Conservation (phyloP, 2,329 filamentous ascomycete species). For the Aspergillus sp. region DNA sequence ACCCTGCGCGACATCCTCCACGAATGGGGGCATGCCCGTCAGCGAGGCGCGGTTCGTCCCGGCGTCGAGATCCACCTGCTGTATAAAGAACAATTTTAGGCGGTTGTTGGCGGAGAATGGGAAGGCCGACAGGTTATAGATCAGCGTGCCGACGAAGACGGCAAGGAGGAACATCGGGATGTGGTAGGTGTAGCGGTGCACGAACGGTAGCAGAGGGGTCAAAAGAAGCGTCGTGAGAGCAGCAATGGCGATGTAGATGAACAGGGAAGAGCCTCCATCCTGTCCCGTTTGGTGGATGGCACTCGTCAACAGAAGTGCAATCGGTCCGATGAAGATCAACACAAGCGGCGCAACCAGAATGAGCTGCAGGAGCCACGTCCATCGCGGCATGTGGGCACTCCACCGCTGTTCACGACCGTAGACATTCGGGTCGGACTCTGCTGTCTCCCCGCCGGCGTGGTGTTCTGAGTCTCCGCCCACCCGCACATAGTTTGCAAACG, state of each 20-base stretch:
- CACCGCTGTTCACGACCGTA: slow-evolving; percentile 79
- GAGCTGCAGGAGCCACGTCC: slow-evolving; percentile 86
- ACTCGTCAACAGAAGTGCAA: slow-evolving; percentile 69
- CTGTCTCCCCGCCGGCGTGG: slow-evolving; percentile 25
- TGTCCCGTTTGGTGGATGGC: slow-evolving; percentile 76
- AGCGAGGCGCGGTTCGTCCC: slow-evolving; percentile 69
- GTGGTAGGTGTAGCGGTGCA: slow-evolving; percentile 82
- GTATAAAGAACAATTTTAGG: slow-evolving; percentile 84
- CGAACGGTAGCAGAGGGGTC: slow-evolving; percentile 74
- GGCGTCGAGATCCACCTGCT: slow-evolving; percentile 73
- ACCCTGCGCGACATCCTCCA: slow-evolving; percentile 63
- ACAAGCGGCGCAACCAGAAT: slow-evolving; percentile 74
- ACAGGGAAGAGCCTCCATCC: slow-evolving; percentile 72
- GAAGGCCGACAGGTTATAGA: slow-evolving; percentile 84
- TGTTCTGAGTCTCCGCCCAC: slow-evolving; percentile 27
- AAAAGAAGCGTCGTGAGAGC: slow-evolving; percentile 68
- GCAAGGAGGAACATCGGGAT: slow-evolving; percentile 73
- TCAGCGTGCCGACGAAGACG: slow-evolving; percentile 69
- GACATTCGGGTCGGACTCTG: slow-evolving; percentile 34
- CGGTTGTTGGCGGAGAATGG: slow-evolving; percentile 78
- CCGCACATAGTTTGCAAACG: slow-evolving; percentile 55
- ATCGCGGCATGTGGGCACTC: slow-evolving; percentile 74
- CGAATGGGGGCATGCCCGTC: slow-evolving; percentile 64
- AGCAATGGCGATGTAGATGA: slow-evolving; percentile 69
- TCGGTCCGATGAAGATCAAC: slow-evolving; percentile 72